Conservation (phyloP, 331 rosid genomes). For the Saraca asoca region DNA sequence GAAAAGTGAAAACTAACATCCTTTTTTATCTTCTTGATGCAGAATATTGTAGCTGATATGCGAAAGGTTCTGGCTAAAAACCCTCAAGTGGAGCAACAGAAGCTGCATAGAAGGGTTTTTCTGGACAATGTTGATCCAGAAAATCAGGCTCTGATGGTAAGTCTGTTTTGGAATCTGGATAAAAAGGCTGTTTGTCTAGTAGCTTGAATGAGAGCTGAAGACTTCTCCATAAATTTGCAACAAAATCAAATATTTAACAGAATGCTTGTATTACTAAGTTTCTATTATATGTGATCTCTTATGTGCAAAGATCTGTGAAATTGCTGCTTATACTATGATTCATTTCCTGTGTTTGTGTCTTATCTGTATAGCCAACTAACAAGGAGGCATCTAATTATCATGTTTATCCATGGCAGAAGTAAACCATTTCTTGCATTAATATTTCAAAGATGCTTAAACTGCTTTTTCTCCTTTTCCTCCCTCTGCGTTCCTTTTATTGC, state of each 20-base stretch:
- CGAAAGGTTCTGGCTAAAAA: conserved; percentile 96
- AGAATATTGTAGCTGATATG: conserved; percentile 96
- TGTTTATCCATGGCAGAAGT: neutral
- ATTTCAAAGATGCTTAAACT: conserved; percentile 9
- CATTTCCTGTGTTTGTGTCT: neutral
- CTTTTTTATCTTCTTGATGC: conserved; percentile 30
- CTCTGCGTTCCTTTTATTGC: conserved; percentile 1
- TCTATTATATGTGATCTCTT: neutral
- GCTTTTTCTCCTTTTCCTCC: neutral
- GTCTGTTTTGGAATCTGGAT: conserved; percentile 21
- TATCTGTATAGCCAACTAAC: neutral
- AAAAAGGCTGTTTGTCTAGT: neutral
- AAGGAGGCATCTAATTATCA: conserved; percentile 10
- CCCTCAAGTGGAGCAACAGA: conserved; percentile 98
- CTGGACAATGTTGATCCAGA: conserved; percentile 74
- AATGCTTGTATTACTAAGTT: conserved; percentile 4
- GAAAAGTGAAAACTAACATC: conserved; percentile 32
- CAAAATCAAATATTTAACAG: conserved; percentile 1
- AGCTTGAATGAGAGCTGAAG: neutral
- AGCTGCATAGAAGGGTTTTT: conserved; percentile 93
- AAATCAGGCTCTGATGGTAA: conserved; percentile 87
- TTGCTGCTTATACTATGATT: neutral
- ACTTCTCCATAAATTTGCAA: conserved; percentile 2
- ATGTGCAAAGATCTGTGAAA: conserved; percentile 13
- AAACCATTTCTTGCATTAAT: conserved; percentile 16